A percentile compares a stretch with the other conserved stretches of the same genome.
Conservation (phyloP, 164 flowering plant genomes). For the Chimonanthus salicifolius region DNA sequence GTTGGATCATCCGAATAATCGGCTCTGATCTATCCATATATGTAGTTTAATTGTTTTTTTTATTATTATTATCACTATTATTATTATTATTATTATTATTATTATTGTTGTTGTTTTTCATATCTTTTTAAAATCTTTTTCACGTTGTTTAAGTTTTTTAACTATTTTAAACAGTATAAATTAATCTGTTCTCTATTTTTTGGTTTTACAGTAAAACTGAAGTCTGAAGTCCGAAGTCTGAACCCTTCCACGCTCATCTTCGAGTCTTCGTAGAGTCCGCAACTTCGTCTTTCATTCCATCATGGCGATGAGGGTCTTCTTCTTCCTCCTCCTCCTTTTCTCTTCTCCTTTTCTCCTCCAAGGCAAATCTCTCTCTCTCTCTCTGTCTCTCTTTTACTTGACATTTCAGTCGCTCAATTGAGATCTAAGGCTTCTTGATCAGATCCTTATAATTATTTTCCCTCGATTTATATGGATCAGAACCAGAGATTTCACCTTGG, state of each 20-base stretch:
- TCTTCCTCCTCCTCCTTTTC: slow-evolving; percentile 58
- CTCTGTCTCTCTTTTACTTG: neutral
- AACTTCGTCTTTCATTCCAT: neutral
- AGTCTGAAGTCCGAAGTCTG: neutral
- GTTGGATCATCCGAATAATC: no score
- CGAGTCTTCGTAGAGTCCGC: neutral
- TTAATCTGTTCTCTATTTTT: no score
- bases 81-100: no score
- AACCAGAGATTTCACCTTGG: no score
- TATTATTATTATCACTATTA: no score
- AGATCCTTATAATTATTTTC: neutral
- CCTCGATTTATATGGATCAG: neutral
- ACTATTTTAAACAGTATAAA: no score
- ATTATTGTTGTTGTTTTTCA: no score
- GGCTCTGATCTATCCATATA: no score
- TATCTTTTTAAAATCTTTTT: no score
- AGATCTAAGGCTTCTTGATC: neutral
- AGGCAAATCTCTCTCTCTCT: slow-evolving; percentile 25
- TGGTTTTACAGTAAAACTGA: neutral
- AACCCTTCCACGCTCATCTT: neutral
- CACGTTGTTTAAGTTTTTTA: no score
- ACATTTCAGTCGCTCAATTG: no score
- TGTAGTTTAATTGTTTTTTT: no score
- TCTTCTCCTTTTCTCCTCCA: slow-evolving; percentile 63
- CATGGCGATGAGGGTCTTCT: slow-evolving; percentile 53